Conservation (phyloP, 2,329 filamentous ascomycete species). For the Fusarium nodosum region DNA sequence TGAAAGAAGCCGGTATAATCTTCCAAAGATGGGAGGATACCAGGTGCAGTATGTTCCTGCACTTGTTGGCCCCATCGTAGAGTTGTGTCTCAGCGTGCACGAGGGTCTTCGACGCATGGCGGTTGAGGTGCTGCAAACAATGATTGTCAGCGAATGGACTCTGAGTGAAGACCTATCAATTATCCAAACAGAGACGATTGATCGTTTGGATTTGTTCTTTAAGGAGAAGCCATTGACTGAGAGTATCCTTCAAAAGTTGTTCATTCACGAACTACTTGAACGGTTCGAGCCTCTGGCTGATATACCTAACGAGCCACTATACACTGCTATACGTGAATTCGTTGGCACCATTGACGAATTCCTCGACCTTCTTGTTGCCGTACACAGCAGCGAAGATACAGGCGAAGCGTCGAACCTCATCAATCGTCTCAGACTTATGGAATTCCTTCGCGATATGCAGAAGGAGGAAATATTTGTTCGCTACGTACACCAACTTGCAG, state of each 20-base stretch:
- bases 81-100: conserved; percentile 94
- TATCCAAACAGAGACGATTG: conserved; percentile 96
- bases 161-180: conserved; percentile 91
- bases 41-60: conserved; percentile 98
- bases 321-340: conserved; percentile 80
- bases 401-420: conserved; percentile 86
- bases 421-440: conserved; percentile 91
- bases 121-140: conserved; percentile 93
- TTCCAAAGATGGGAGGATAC: conserved; percentile 91
- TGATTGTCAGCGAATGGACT: conserved; percentile 99
- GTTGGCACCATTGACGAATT: conserved; percentile 90
- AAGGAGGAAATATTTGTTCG: conserved; percentile 97
- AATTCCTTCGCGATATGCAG: conserved; percentile 95
- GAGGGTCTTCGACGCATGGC: conserved; percentile 90
- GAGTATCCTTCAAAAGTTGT: conserved; percentile 90
- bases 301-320: conserved; percentile 78
- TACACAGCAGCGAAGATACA: conserved; percentile 80
- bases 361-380: conserved; percentile 88
- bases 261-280: conserved; percentile 86
- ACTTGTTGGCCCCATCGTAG: conserved; percentile 90
- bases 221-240: conserved; percentile 90
- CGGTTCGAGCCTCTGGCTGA: conserved; percentile 80
- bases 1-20: conserved; percentile 80
- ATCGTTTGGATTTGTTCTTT: conserved; percentile 90
- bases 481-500: conserved; percentile 92